A percentile compares a stretch with the other conserved stretches of the same genome.
Evolutionary conservation across 495 filamentous ascomycete genomes (phyloP).

Genomic region (Penicillium pulvis): DNA sequence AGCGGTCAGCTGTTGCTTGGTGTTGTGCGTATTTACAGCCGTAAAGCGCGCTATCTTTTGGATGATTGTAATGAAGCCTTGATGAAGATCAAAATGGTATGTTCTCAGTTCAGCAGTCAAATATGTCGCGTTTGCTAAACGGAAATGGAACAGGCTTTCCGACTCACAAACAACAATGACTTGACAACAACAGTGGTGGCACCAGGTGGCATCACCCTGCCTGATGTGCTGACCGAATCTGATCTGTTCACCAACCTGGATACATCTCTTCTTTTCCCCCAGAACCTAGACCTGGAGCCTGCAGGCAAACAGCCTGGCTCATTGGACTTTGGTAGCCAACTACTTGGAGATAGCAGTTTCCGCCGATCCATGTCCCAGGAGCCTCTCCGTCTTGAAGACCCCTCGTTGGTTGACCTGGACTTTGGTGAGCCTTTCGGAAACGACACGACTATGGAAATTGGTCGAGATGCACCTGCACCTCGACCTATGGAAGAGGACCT

Average conservation of each 20-base stretch:
- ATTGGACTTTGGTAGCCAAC: slow-evolving; percentile 65
- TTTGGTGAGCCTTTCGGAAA: slow-evolving; percentile 51
- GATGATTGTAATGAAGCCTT: slow-evolving; percentile 98
- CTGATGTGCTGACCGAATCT: slow-evolving; percentile 85
- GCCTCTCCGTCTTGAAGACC: slow-evolving; percentile 51
- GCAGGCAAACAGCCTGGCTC: slow-evolving; percentile 59
- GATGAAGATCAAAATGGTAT: slow-evolving; percentile 97
- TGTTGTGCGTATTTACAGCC: slow-evolving; percentile 95
- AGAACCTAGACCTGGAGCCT: slow-evolving; percentile 59
- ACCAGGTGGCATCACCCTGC: slow-evolving; percentile 71
- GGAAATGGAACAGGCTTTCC: slow-evolving; percentile 61
- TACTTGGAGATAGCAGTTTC: slow-evolving; percentile 63
- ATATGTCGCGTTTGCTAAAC: slow-evolving; percentile 28
- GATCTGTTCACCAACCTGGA: slow-evolving; percentile 80
- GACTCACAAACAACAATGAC: slow-evolving; percentile 77
- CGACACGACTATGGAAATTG: slow-evolving; percentile 76
- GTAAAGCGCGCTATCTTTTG: slow-evolving; percentile 92
- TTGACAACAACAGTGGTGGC: slow-evolving; percentile 70
- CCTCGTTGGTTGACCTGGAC: slow-evolving; percentile 52
- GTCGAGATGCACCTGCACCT: slow-evolving; percentile 73
- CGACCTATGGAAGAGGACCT: slow-evolving; percentile 70
- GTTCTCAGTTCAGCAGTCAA: slow-evolving; percentile 4
- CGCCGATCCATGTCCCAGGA: slow-evolving; percentile 53
- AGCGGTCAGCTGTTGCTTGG: slow-evolving; percentile 93
- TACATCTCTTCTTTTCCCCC: slow-evolving; percentile 71